Evolutionary conservation across 2,329 filamentous ascomycete genomes (phyloP).

Genomic region (Botrytis hyacinthi): DNA sequence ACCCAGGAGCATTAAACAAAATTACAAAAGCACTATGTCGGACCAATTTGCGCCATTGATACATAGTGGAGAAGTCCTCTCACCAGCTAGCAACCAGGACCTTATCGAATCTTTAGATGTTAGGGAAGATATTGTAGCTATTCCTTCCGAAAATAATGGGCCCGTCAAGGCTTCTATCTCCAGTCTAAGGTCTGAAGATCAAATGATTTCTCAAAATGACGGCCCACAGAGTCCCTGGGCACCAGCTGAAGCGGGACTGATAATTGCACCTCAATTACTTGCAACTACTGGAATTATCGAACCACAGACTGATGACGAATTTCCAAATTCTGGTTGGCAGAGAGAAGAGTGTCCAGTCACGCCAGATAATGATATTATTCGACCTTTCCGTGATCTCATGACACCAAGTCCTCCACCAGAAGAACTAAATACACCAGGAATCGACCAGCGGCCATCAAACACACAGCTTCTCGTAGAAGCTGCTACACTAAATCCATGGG

Average conservation of each 20-base stretch:
- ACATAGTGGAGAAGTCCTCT: neutral
- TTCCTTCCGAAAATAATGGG: neutral
- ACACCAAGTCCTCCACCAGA: slow-evolving; percentile 26
- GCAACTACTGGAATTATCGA: neutral
- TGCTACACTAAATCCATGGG: slow-evolving; percentile 35
- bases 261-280: neutral
- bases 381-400: slow-evolving; percentile 30
- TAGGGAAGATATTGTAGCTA: neutral
- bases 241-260: neutral
- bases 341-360: slow-evolving; percentile 24
- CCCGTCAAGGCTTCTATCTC: too few relatives aligned
- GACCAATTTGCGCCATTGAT: neutral
- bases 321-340: slow-evolving; percentile 24
- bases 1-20: neutral
- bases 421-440: neutral
- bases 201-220: neutral
- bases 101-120: neutral
- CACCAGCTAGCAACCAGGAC: slow-evolving; percentile 2
- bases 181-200: neutral
- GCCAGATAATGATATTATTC: slow-evolving; percentile 24
- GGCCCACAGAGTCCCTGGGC: slow-evolving; percentile 24
- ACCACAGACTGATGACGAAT: neutral
- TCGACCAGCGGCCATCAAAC: slow-evolving; percentile 14
- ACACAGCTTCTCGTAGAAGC: slow-evolving; percentile 33
- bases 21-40: neutral